Conservation (phyloP, 2,329 filamentous ascomycete genomes). For the Pseudogymnoascus sp. region DNA sequence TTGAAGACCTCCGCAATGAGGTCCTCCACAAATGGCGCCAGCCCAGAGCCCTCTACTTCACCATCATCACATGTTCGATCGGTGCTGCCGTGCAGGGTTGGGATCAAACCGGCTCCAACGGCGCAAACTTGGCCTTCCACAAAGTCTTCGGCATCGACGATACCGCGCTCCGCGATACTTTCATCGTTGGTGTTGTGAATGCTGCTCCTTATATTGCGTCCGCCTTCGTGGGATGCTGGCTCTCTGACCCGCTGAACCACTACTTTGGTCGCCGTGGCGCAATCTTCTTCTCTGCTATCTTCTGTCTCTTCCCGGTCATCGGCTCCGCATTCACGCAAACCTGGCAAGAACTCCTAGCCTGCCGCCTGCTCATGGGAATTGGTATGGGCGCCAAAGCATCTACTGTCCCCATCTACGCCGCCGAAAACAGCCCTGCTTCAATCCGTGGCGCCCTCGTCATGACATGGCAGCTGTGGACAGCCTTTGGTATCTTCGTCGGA, state of each 20-base stretch:
- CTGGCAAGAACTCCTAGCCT: conserved; percentile 65
- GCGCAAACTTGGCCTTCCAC: conserved; percentile 36
- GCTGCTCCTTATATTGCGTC: conserved; percentile 45
- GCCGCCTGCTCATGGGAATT: conserved; percentile 66
- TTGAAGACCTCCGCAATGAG: conserved; percentile 51
- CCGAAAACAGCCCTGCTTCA: conserved; percentile 62
- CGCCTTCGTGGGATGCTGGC: conserved; percentile 53
- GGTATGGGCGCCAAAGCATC: conserved; percentile 68
- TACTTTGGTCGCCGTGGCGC: conserved; percentile 58
- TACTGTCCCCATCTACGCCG: conserved; percentile 67
- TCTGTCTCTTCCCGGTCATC: conserved; percentile 63
- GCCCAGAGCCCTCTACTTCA: conserved; percentile 54
- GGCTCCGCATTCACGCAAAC: conserved; percentile 64
- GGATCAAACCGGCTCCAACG: conserved; percentile 46
- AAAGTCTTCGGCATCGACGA: conserved; percentile 43
- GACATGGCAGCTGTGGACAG: conserved; percentile 71
- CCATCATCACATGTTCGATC: conserved; percentile 60
- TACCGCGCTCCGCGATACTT: conserved; percentile 29
- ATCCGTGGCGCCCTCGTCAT: conserved; percentile 73
- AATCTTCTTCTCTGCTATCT: conserved; percentile 67
- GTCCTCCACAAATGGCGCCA: conserved; percentile 59
- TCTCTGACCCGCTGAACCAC: conserved; percentile 57
- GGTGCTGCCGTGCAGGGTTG: conserved; percentile 52
- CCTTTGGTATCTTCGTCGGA: conserved; percentile 55
- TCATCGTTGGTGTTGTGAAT: conserved; percentile 62